These are phyloP conservation scores for Melastoma malabathricum DNA, from an alignment of 345 rosid species.

Conservation along the genomic window DNA sequence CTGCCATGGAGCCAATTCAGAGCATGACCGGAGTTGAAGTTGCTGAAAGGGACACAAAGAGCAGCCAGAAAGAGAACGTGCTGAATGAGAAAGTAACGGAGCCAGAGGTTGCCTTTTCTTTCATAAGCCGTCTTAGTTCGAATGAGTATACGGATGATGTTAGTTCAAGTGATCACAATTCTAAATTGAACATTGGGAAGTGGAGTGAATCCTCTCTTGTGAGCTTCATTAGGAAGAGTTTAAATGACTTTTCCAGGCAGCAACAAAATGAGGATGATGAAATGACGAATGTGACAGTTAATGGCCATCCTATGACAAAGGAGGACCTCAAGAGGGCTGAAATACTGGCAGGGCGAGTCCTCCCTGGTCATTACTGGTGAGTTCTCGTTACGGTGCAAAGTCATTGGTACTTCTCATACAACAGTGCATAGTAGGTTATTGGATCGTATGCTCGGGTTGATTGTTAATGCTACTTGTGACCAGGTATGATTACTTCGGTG, in stretches of 20 bases:
- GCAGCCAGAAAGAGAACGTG: too few species aligned
- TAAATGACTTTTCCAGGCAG: conserved; percentile 56
- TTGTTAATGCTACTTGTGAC: neutral
- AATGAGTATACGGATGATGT: too few species aligned
- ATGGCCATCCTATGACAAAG: conserved; percentile 52
- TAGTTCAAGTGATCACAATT: conserved; percentile 23
- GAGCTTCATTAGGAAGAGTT: conserved; percentile 63
- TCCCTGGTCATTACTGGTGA: conserved; percentile 86
- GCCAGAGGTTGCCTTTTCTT: too few species aligned
- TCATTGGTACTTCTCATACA: too few species aligned
- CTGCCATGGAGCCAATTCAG: too few species aligned
- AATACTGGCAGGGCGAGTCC: conserved; percentile 67
- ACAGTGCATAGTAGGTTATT: too few species aligned
- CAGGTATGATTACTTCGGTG: conserved; percentile 90
- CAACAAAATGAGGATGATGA: conserved; percentile 37
- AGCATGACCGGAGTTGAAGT: too few species aligned
- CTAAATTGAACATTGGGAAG: conserved; percentile 26
- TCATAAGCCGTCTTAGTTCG: too few species aligned
- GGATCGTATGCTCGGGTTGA: too few species aligned
- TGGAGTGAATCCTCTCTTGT: conserved; percentile 46
- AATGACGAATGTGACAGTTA: conserved; percentile 38
- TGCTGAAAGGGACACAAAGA: too few species aligned
- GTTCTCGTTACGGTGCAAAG: neutral
- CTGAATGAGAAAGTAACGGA: too few species aligned
- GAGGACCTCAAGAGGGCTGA: conserved; percentile 63